Evolutionary conservation across 192 early-diverging fungal species (phyloP), one percentile per base, ranked within the genome.

Genomic region (Mortierella claussenii): DNA sequence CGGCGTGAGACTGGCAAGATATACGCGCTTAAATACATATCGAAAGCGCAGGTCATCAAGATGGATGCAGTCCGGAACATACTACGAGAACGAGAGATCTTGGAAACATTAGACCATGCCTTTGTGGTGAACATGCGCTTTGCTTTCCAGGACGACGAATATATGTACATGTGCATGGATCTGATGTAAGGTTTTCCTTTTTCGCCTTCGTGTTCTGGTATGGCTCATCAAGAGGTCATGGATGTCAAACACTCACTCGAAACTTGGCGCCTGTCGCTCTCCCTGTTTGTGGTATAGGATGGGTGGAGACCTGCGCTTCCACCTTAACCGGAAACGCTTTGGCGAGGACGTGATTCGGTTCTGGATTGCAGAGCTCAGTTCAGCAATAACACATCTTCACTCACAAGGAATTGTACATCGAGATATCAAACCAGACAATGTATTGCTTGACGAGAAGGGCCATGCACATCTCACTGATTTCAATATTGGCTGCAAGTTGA

Each of bases 391-490:
- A 51, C 93, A 97, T 75, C 82, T 98, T 32, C 97, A 98, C 68
- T 82, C 80, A 31, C 86, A 90, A 50, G 81, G 81, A 15, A 94
- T 97, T 20, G 90, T 97, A 15, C 97, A 98, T 79, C 79, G 87
- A 58, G 97, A 98, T 76, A 85, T 98, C 55, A 98, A 97, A 81
- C 97, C 97, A 0, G 94, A 97, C 67, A 97, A 98, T 71, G 86
- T 94, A 10, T 81, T 94, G 46, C 53, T 94, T 59, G 90, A 92
- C 71, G 83, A 86, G 40, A 69, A 79, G 21, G 97, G 97, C 13
- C 95, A 98, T 78, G 93, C 90, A 15, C 92, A 93, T 58, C 73
- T 98, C 75, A 95, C 94, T 30, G 97, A 98, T 78, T 98, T 98
- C 66, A 98, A 98, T 80, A 96, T 98, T 79, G 96, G 96, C 11